Base-by-base conservation (phyloP, 2,329 filamentous ascomycete species). In the Colletotrichum navitas region DNA sequence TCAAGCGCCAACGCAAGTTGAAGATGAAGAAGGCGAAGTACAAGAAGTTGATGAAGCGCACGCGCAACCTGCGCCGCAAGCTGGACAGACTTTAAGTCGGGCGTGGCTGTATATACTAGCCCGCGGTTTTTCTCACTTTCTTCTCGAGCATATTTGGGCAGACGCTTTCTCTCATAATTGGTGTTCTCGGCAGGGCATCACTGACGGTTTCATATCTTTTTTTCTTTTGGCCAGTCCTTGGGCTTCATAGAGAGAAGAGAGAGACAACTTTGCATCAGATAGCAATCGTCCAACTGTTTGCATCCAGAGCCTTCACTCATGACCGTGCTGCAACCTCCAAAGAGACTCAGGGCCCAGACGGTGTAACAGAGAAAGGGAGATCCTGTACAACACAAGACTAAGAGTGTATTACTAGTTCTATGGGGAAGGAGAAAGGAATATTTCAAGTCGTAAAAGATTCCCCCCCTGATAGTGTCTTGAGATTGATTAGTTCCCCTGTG, bases 1-100 rank as follows among this genome's bases (percentile, higher is more conserved):
- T 98, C 76, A 94, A 92, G 87, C 89, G 96, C 82, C 94, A 97
- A 83, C 88, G 94, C 80, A 97, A 96, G 85, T 85, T 98, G 79
- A 97, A 94, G 90, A 99, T 99, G 95, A 99, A 99, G 93, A 99
- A 98, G 90, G 95, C 98, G 89, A 99, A 99, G 91, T 97, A 97
- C 84, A 98, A 98, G 94, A 99, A 99, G 90, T 87, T 98, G 76
- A 94, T 97, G 93, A 93, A 92, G 87, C 89, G 91, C 83, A 98
- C 95, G 79, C 90, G 95, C 81, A 95, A 94, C 80, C 83, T 94
- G 85, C 92, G 95, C 80, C 91, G 94, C 80, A 97, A 95, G 86
- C 86, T 96, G 78, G 94, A 93, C 78, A 89, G 91, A 79, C 85
- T 88, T 74, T 90, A 85, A 83, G 73, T 56, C 51, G 49, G 43